Conservation (phyloP, 371 early-diverging fungal species). For the Blakeslea trispora region DNA sequence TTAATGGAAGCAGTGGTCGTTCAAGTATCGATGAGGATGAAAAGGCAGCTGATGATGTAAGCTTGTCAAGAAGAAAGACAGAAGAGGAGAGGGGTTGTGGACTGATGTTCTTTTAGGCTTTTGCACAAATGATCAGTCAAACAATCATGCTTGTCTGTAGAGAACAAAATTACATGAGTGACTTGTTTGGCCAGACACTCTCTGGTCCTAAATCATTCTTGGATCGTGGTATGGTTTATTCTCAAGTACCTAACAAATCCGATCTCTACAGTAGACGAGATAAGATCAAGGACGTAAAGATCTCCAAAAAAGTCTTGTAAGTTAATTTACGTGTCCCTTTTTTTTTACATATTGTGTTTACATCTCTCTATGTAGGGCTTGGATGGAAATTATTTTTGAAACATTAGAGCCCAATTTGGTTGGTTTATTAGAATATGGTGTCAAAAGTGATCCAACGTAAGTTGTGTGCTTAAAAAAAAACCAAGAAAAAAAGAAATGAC, state of each 20-base stretch:
- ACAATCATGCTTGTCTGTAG: constrained; percentile 50
- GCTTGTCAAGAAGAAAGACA: too few species aligned
- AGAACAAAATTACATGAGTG: constrained; percentile 85
- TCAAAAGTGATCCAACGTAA: constrained; percentile 78
- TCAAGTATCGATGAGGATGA: constrained; percentile 50
- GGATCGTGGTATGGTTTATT: constrained; percentile 46
- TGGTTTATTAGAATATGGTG: constrained; percentile 73
- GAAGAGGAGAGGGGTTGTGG: too few species aligned
- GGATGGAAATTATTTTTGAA: constrained; percentile 86
- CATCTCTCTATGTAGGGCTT: constrained; percentile 31
- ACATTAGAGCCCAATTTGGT: constrained; percentile 74
- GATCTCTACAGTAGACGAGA: constrained; percentile 54
- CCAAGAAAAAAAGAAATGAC: neutral
- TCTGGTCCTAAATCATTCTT: constrained; percentile 45
- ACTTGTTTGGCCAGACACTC: constrained; percentile 67
- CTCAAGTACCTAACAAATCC: constrained; percentile 42
- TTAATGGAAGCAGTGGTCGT: constrained; percentile 18
- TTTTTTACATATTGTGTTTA: constrained; percentile 30
- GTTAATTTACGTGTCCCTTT: constrained; percentile 2
- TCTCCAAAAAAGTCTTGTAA: constrained; percentile 60
- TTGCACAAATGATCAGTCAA: constrained; percentile 52
- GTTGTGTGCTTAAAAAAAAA: constrained; percentile 13
- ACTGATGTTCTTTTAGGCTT: too few species aligned
- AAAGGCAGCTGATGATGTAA: constrained; percentile 46
- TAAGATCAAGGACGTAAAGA: constrained; percentile 65